Base-by-base conservation (phyloP, 305 asterid species). In the Fraxinus greggii region DNA sequence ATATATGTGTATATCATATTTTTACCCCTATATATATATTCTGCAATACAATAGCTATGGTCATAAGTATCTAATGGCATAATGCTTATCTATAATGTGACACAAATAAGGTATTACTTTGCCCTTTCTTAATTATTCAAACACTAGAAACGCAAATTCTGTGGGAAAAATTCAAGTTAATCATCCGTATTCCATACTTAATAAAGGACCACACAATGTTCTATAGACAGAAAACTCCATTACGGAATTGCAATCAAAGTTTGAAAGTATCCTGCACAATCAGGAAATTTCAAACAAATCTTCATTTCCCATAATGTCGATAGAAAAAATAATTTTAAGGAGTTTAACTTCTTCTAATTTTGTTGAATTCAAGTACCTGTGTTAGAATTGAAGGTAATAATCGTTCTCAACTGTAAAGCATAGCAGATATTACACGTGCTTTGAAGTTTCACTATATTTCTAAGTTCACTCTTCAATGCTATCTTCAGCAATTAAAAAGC, bases 1-100 rank as follows among this genome's bases (percentile, higher is more conserved):
- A 76, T 73, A 65, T 78, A 72, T 9, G 21, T 40, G 45, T 31
- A 33, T 28, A 76, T 75, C 79, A 36, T 79, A 51, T 45, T 83
- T 70, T 13, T 5, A 70, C 48, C 21, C 67, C 63, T 74, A n/a
- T 10, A 40, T 61, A 48, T 74, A n/a, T 10, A 40, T 61, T 59
- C 31, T 74, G 23, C 61, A 51, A 75, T 31, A 5, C 21, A 15
- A 31, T 29, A 67, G n/a, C 17, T 13, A 70, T 31, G 42, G 19
- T 70, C 75, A 31, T 29, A 29, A 69, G 40, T 15, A 15, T 31
- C 38, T 63, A 63, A 63, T 24, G 33, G 33, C 72, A 63, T 63
- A 24, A 24, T 24, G 33, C 29, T 23, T 63, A 63, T 63, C n/a
- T 9, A 63, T 63, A 65, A 23, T 65, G 72, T 65, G 33, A 24